A percentile compares a stretch with the other conserved stretches of the same genome.
Evolutionary conservation across 805 yeast genomes (phyloP).

Genomic region (Cyberlindnera americana): DNA sequence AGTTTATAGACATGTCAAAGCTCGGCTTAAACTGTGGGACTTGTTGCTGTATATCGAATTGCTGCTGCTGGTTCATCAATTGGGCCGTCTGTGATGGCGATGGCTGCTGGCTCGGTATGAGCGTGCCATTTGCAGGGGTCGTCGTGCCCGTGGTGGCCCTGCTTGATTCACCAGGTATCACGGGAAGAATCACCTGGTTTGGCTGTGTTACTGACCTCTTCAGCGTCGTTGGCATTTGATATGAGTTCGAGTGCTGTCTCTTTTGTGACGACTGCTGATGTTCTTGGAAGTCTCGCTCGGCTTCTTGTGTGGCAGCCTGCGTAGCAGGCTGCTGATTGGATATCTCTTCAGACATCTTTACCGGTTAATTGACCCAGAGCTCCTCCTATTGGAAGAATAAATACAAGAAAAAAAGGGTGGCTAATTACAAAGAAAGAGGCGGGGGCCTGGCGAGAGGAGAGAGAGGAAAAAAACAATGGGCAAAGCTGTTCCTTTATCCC

Average conservation of each 20-base stretch:
- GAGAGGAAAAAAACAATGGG: no score
- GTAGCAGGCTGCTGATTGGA: no score
- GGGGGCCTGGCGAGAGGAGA: background rate
- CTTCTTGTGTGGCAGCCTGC: conserved; percentile 7
- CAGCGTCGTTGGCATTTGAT: conserved; percentile 15
- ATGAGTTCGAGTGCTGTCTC: conserved; percentile 24
- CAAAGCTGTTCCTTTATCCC: no score
- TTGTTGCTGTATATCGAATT: conserved; percentile 11
- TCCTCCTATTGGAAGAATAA: no score
- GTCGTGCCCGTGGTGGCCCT: conserved; percentile 14
- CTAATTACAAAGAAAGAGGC: no score
- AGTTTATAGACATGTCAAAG: conserved; percentile 5
- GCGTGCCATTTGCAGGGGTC: conserved; percentile 11
- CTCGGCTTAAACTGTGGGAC: conserved; percentile 15
- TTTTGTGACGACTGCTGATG: conserved; percentile 18
- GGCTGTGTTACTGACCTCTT: conserved; percentile 18
- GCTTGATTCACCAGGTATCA: conserved; percentile 9
- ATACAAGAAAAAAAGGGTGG: no score
- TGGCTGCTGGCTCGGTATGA: conserved; percentile 4
- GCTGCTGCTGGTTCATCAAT: conserved; percentile 1
- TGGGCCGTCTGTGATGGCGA: conserved; percentile 8
- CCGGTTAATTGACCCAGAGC: no score
- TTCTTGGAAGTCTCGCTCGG: no score
- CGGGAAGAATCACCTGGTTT: conserved; percentile 4
- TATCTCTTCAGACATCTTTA: no score